Conservation (phyloP, 805 yeast species). For the Saccharomycopsis javanensis region DNA sequence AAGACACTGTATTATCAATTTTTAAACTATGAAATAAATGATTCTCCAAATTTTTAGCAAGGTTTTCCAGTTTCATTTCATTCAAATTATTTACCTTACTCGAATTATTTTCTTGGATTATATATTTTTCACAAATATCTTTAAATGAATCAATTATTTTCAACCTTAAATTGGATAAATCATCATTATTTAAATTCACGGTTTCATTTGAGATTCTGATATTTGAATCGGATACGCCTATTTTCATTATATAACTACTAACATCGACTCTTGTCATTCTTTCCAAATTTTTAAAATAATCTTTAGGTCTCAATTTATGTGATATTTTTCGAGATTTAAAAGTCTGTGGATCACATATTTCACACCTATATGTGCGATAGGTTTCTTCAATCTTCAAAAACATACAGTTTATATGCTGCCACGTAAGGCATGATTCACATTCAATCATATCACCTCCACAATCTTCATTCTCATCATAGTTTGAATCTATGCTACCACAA, state of each 20-base stretch:
- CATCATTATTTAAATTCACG: background rate
- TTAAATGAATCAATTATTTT: background rate
- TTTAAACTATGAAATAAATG: background rate
- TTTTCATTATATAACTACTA: background rate
- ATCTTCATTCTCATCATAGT: slow-evolving; percentile 42
- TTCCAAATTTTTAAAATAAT: slow-evolving; percentile 20
- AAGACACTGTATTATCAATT: too few relatives aligned
- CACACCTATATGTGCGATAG: slow-evolving; percentile 45
- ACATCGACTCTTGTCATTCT: background rate
- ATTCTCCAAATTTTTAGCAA: background rate
- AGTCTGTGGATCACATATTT: slow-evolving; percentile 37
- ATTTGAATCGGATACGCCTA: background rate
- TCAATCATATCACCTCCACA: slow-evolving; percentile 54
- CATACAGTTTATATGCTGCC: slow-evolving; percentile 66
- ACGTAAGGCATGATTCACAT: slow-evolving; percentile 56
- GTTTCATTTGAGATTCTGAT: too few relatives aligned
- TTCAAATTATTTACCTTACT: background rate
- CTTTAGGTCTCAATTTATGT: slow-evolving; percentile 26
- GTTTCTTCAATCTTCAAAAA: slow-evolving; percentile 32
- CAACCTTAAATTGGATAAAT: background rate
- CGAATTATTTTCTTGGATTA: background rate
- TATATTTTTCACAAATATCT: background rate
- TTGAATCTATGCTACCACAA: slow-evolving; percentile 51
- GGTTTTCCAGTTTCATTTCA: background rate
- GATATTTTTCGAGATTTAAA: slow-evolving; percentile 28